Conservation (phyloP, 192 early-diverging fungal genomes). For the Coemansia sp. region DNA sequence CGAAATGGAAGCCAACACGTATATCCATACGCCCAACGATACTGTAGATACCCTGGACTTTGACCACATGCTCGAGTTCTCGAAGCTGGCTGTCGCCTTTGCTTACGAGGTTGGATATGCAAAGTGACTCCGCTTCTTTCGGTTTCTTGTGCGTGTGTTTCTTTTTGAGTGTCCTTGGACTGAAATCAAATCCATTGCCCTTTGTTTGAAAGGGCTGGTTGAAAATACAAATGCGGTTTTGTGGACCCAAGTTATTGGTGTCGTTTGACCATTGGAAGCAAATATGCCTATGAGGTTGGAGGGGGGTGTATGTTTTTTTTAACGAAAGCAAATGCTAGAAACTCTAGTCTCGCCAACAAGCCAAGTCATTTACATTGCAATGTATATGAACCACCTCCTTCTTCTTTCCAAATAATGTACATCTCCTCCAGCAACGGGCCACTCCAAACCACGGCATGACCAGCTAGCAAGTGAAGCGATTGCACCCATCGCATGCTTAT, state of each 20-base stretch:
- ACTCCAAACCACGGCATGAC: not conserved
- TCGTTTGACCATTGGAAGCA: too few species aligned
- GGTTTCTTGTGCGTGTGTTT: not conserved
- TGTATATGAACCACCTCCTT: too few species aligned
- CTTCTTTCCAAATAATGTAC: too few species aligned
- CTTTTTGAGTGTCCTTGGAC: not conserved
- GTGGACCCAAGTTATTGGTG: too few species aligned
- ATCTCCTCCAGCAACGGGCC: too few species aligned
- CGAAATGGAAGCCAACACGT: constrained; percentile 71
- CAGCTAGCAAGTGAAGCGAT: not conserved
- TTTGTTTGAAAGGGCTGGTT: constrained; percentile 5
- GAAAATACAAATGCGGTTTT: not conserved
- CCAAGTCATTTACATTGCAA: too few species aligned
- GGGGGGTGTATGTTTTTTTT: too few species aligned
- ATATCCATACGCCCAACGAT: constrained; percentile 86
- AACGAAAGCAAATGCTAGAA: too few species aligned
- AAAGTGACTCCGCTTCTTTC: not conserved
- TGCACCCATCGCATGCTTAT: not conserved
- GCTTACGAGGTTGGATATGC: constrained; percentile 74
- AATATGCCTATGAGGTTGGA: too few species aligned
- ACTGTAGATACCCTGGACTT: constrained; percentile 76
- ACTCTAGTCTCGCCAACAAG: too few species aligned
- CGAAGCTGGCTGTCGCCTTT: constrained; percentile 81
- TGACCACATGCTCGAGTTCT: constrained; percentile 88
- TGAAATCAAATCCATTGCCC: not conserved